Base-by-base conservation (phyloP, 495 filamentous ascomycete genomes). In the Margaritispora aquatica region DNA sequence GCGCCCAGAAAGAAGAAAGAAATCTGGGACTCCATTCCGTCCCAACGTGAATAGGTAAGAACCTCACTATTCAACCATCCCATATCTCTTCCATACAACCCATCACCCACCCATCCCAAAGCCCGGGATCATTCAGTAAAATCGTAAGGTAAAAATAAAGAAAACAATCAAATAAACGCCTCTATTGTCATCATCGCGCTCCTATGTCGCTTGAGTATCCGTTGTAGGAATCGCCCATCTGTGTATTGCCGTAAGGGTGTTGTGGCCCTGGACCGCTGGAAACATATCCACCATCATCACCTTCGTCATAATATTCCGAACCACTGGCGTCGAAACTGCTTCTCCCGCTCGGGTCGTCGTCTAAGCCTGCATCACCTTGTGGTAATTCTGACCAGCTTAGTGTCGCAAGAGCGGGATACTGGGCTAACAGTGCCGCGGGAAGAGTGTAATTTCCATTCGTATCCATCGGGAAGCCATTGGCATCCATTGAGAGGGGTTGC, bases 291-390 rank as follows among this genome's bases (percentile, higher is more conserved):
- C 71, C 72, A 34, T 86, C 85, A 11, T 85, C 83, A 2, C 73
- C 77, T 31, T 84, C 83, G 54, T 84, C 80, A 54, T 81, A 83
- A 44, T 65, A 74, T 44, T 73, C 73, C 8, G 85, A 85, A 57
- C 89, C 91, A 56, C 89, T 92, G 0, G 89, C 90, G 67, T 97
- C 94, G 64, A 94, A 97, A 66, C 89, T 94, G 65, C 87, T 92
- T 38, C 89, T 80, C 0, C 90, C 88, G 55, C 86, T 89, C 20
- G 91, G 79, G 47, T 93, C 91, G 51, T 90, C 84, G 29, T 67
- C 65, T 36, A 63, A 10, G 24, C 61, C 65, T 11, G 47, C 58
- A 44, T 67, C 62, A 9, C 65, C 65, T 57, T 64, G 65, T 31
- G 65, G 59, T 47, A 67, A n/a, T 52, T 67, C 65, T 44, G 65